Conservation (phyloP, 805 yeast species). For the Candida alai region DNA sequence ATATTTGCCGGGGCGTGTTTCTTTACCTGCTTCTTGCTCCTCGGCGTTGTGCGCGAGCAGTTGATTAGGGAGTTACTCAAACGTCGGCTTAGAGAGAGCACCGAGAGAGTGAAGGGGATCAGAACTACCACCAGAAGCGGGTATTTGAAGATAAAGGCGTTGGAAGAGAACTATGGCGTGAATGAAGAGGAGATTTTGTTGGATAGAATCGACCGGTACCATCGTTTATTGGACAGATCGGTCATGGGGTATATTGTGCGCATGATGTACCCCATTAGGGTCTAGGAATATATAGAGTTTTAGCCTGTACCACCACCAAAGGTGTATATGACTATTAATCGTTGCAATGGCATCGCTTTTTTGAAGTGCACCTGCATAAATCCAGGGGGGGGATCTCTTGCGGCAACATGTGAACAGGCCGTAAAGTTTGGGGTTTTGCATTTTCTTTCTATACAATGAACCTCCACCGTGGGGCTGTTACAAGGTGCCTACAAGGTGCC, state of each 20-base stretch:
- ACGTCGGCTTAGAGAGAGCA: constrained; percentile 9
- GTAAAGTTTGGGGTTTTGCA: too few relatives aligned
- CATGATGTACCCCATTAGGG: constrained; percentile 19
- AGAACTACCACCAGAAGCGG: constrained; percentile 2
- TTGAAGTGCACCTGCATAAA: too few relatives aligned
- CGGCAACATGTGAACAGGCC: too few relatives aligned
- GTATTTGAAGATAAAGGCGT: constrained; percentile 1
- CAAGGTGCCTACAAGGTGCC: too few relatives aligned
- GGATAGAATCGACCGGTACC: constrained; percentile 16
- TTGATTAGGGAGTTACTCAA: constrained; percentile 40
- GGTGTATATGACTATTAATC: too few relatives aligned
- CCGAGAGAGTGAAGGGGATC: constrained; percentile 3
- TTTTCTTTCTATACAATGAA: too few relatives aligned
- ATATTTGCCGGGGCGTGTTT: constrained; percentile 52
- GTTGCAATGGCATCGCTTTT: too few relatives aligned
- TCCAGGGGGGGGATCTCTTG: too few relatives aligned
- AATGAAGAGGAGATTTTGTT: constrained; percentile 9
- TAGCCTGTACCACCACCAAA: too few relatives aligned
- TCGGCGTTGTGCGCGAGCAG: constrained; percentile 49
- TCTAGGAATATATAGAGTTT: too few relatives aligned
- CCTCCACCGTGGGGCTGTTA: too few relatives aligned
- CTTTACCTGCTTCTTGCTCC: constrained; percentile 36
- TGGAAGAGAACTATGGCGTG: constrained; percentile 5
- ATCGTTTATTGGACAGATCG: constrained; percentile 3
- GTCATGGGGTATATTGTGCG: constrained; percentile 11